Percentiles rank a stretch among this genome's conserved stretches.
phyloP scores from a whole-genome alignment of 768 basidiomycete genomes.

The Kwoniella bestiolae region DNA sequence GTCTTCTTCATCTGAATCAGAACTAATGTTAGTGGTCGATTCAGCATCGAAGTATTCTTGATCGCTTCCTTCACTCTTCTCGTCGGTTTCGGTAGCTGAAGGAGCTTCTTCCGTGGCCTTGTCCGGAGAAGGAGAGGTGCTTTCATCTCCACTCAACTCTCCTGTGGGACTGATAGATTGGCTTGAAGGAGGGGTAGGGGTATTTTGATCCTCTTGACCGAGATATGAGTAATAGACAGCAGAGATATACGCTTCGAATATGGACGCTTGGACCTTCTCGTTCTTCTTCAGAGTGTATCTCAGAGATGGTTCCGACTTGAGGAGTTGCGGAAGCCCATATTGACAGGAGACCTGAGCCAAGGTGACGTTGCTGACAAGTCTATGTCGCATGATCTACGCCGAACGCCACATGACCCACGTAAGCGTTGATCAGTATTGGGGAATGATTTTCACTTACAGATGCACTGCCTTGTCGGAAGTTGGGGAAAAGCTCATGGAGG shows the following conservation, averaged over 20 bases:
- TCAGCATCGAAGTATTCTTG: not conserved
- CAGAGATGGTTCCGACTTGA: not conserved
- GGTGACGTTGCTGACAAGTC: conserved; percentile 36
- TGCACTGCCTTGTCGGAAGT: conserved; percentile 22
- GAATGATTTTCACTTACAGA: conserved; percentile 3
- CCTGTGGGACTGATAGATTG: too few relatives aligned
- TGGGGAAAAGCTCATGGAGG: conserved; percentile 18
- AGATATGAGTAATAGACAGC: conserved; percentile 44
- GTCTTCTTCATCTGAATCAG: not conserved
- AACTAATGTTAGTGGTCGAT: not conserved
- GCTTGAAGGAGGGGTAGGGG: not conserved
- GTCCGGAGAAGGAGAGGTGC: not conserved
- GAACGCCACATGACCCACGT: not conserved
- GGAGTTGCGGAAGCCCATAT: conserved; percentile 30
- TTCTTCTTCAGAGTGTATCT: conserved; percentile 5
- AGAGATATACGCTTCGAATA: conserved; percentile 48
- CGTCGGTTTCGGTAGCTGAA: not conserved
- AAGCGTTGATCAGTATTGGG: not conserved
- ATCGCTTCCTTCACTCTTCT: not conserved
- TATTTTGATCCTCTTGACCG: not conserved
- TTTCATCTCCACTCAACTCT: not conserved
- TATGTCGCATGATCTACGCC: conserved; percentile 40
- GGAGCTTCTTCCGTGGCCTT: not conserved
- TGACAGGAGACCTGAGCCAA: conserved; percentile 39
- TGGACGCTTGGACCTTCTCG: conserved; percentile 33